Evolutionary conservation across 768 basidiomycete genomes (phyloP).

Genomic region (Kwoniella dejecticola): DNA sequence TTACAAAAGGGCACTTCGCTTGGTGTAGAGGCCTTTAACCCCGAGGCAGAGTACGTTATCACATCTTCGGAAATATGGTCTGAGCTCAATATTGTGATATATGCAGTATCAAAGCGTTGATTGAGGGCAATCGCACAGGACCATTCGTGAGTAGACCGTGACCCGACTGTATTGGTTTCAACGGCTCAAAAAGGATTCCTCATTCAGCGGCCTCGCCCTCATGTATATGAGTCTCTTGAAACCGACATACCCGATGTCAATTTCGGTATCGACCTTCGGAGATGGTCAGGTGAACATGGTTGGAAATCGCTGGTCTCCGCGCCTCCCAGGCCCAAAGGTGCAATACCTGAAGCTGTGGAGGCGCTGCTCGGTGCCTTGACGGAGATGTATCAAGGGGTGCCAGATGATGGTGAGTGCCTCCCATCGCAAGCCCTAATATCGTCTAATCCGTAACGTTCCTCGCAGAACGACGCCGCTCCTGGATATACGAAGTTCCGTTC

Average conservation of each 20-base stretch:
- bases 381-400: constrained; percentile 65
- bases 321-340: constrained; percentile 59
- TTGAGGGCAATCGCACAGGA: constrained; percentile 90
- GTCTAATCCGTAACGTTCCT: background rate
- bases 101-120: constrained; percentile 63
- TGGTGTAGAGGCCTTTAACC: constrained; percentile 79
- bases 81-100: background rate
- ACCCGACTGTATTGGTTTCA: background rate
- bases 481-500: constrained; percentile 90
- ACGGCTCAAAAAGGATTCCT: background rate
- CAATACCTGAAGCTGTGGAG: constrained; percentile 72
- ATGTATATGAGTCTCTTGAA: constrained; percentile 69
- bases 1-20: constrained; percentile 71
- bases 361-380: constrained; percentile 68
- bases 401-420: constrained; percentile 65
- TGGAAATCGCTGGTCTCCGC: constrained; percentile 61
- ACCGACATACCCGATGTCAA: constrained; percentile 79
- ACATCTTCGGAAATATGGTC: constrained; percentile 39
- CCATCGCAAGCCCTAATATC: background rate
- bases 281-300: constrained; percentile 79
- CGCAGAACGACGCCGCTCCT: constrained; percentile 78
- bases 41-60: constrained; percentile 68
- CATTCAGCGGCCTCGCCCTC: constrained; percentile 66
- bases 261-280: constrained; percentile 87
- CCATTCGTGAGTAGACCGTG: constrained; percentile 63